Conservation (phyloP, 108 stramenopile species). For the Cyclotella choctawhatcheeana region DNA sequence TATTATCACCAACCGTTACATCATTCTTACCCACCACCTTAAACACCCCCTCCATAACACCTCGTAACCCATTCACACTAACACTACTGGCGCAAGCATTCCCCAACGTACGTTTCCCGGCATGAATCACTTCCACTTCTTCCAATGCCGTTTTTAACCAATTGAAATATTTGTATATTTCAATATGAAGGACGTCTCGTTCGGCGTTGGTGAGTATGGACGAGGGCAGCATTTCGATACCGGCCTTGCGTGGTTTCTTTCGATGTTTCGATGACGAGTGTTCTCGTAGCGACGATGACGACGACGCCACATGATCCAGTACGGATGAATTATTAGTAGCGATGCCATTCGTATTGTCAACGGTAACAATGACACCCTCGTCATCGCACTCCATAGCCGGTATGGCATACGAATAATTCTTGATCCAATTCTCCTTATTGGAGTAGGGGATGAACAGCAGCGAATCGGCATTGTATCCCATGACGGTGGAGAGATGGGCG, state of each 20-base stretch:
- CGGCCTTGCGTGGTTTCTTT: neutral
- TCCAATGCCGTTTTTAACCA: constrained; percentile 2
- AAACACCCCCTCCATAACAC: neutral
- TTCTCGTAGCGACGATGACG: neutral
- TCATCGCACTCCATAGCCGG: neutral
- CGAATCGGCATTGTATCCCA: too few relatives aligned
- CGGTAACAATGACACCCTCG: neutral
- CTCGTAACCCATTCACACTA: neutral
- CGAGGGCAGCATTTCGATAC: constrained; percentile 3
- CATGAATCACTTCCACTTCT: neutral
- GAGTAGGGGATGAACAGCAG: constrained; percentile 19
- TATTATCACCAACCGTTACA: neutral
- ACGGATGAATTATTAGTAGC: neutral
- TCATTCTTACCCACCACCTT: neutral
- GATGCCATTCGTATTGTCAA: too few relatives aligned
- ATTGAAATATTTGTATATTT: constrained; percentile 22
- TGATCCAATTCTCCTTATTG: constrained; percentile 8
- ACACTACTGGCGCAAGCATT: neutral
- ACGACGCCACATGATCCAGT: neutral
- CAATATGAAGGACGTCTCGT: constrained; percentile 12
- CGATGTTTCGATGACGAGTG: neutral
- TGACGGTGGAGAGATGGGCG: too few relatives aligned
- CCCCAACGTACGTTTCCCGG: neutral
- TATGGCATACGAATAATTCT: constrained; percentile 3
- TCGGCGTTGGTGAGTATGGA: constrained; percentile 9